phyloP scores from a whole-genome alignment of 2,329 filamentous ascomycete species.

The Leptodontidium sp. region DNA sequence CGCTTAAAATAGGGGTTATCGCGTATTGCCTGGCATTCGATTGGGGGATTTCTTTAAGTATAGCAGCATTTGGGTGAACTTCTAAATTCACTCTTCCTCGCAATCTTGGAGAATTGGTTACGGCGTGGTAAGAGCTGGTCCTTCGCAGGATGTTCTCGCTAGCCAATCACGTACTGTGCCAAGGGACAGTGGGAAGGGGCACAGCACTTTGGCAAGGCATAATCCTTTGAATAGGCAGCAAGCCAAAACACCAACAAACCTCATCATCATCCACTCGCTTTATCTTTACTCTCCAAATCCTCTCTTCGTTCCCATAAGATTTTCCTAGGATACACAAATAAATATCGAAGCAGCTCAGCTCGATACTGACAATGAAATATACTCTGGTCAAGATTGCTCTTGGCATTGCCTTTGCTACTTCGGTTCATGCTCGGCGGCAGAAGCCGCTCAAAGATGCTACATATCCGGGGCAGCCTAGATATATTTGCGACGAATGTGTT shows the following conservation, averaged over 20 bases:
- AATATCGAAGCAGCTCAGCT: not conserved
- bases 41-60: too few relatives aligned
- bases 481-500: conserved; percentile 28
- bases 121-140: not conserved
- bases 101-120: too few relatives aligned
- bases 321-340: not conserved
- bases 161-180: not conserved
- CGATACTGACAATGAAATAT: not conserved
- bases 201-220: not conserved
- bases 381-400: not conserved
- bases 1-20: too few relatives aligned
- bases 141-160: not conserved
- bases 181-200: not conserved
- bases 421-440: not conserved
- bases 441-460: conserved; percentile 3
- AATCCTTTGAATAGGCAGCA: not conserved
- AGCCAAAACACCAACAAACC: not conserved
- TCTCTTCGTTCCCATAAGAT: not conserved
- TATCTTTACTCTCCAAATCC: not conserved
- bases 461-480: not conserved
- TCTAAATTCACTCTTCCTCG: too few relatives aligned
- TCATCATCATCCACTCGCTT: not conserved
- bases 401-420: not conserved
- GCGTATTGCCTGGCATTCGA: too few relatives aligned
- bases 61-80: too few relatives aligned